Conservation (phyloP, 2,329 filamentous ascomycete genomes). For the Colletotrichum echinochloae region DNA sequence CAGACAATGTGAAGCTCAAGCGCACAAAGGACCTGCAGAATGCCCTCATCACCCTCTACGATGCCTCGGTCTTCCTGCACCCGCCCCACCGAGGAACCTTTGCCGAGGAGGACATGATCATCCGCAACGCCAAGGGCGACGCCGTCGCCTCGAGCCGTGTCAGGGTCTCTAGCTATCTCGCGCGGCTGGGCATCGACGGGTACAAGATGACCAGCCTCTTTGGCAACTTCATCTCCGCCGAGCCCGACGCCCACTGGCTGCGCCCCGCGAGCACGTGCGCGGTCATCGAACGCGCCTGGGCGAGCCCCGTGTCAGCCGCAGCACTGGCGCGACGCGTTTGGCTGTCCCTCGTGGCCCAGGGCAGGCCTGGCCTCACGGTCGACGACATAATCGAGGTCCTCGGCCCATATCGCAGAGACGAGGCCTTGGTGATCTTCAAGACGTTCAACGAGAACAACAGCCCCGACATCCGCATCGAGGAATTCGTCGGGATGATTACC, state of each 20-base stretch:
- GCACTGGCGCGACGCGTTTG: conserved; percentile 47
- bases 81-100: conserved; percentile 43
- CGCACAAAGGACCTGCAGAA: conserved; percentile 45
- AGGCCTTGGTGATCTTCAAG: conserved; percentile 44
- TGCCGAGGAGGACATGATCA: conserved; percentile 44
- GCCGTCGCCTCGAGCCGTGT: conserved; percentile 43
- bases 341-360: conserved; percentile 46
- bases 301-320: conserved; percentile 44
- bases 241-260: conserved; percentile 45
- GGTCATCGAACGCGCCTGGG: conserved; percentile 45
- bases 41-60: conserved; percentile 45
- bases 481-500: conserved; percentile 46
- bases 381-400: conserved; percentile 47
- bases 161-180: conserved; percentile 44
- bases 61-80: conserved; percentile 45
- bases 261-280: conserved; percentile 45
- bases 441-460: conserved; percentile 42
- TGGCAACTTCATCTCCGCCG: conserved; percentile 45
- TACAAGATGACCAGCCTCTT: conserved; percentile 45
- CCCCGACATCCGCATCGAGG: conserved; percentile 47
- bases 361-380: conserved; percentile 41
- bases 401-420: conserved; percentile 44
- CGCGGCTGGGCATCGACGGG: conserved; percentile 44
- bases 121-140: conserved; percentile 45
- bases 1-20: conserved; percentile 38